Percentiles rank a stretch among this genome's conserved stretches.
Evolutionary conservation across 805 yeast species (phyloP).

Genomic region (Ogataea saltuana): DNA sequence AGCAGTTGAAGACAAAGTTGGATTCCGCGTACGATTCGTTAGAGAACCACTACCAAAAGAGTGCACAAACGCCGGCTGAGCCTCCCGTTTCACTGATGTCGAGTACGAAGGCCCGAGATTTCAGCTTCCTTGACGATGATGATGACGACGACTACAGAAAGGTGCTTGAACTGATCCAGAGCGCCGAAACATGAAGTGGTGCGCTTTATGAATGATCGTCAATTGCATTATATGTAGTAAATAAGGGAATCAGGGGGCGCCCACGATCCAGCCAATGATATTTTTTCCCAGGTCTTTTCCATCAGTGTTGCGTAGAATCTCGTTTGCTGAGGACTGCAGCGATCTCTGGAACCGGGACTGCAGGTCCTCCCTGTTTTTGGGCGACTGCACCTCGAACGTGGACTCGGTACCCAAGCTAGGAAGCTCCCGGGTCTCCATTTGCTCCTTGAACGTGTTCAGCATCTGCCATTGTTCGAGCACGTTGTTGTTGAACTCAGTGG

Average conservation of each 20-base stretch:
- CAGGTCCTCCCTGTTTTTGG: slow-evolving; percentile 20
- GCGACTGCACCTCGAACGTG: not conserved
- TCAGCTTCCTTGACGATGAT: slow-evolving; percentile 7
- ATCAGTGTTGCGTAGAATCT: slow-evolving; percentile 22
- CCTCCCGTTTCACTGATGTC: not conserved
- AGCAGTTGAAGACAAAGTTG: slow-evolving; percentile 1
- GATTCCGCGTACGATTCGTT: not conserved
- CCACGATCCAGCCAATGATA: slow-evolving; percentile 39
- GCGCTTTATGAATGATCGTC: not conserved
- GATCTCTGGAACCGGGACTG: slow-evolving; percentile 33
- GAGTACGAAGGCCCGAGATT: not conserved
- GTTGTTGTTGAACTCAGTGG: slow-evolving; percentile 53
- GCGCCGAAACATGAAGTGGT: not conserved
- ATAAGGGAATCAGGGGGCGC: slow-evolving; percentile 26
- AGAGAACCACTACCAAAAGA: not conserved
- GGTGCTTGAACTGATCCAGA: not conserved
- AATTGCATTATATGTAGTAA: too few species aligned
- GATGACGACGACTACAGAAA: slow-evolving; percentile 2
- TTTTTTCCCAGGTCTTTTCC: slow-evolving; percentile 34
- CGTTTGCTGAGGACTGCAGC: slow-evolving; percentile 30
- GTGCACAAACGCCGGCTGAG: not conserved
- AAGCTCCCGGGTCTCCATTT: too few species aligned
- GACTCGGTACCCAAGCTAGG: slow-evolving; percentile 2
- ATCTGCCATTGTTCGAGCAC: slow-evolving; percentile 66
- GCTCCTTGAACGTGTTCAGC: slow-evolving; percentile 37